Evolutionary conservation across 768 basidiomycete species (phyloP), one percentile per base, ranked within the genome.

Genomic region (Mycena venus): DNA sequence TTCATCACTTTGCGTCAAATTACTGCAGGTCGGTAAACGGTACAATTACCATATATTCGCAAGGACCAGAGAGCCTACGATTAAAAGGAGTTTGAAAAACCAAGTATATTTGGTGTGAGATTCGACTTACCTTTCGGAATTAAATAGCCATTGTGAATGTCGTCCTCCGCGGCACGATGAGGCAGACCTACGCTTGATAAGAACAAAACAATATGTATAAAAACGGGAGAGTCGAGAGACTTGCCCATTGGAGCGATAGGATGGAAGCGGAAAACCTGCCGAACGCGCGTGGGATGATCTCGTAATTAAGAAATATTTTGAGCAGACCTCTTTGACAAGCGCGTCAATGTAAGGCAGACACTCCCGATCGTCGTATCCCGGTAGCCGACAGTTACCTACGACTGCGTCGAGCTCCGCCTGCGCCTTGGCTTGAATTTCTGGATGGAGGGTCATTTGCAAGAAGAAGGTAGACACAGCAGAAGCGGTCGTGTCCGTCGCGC

Each of bases 361-460:
- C 32, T 70, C 73, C 21, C 79, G 56, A 68, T 84, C 83, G 1
- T 74, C 79, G 64, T 77, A 76, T 23, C 75, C 77, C 7, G 83
- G 81, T 0, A 84, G 75, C 7, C 83, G 74, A 32, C 80, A 70
- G 23, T 58, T 68, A 14, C 84, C 83, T 6, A 82, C 63, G 7
- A 82, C 81, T 3, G 68, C 51, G 56, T 83, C 82, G 25, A 84
- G 58, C 62, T 84, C 84, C 47, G 73, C 72, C 53, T 82, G 82
- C 11, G 80, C 83, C 32, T 78, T 80, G 38, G 58, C 71, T 74
- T 77, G 78, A 4, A 79, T 77, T 4, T 81, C 79, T 0, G 80
- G 82, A 60, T 83, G 64, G 14, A 79, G 74, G 0, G 77, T 62
- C 80, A 83, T 81, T 14, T 75, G 69, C 11, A 83, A 73, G 70